These are phyloP conservation scores for Tuber microsphaerosporum DNA, from an alignment of 495 filamentous ascomycete species.

Conservation along the genomic window DNA sequence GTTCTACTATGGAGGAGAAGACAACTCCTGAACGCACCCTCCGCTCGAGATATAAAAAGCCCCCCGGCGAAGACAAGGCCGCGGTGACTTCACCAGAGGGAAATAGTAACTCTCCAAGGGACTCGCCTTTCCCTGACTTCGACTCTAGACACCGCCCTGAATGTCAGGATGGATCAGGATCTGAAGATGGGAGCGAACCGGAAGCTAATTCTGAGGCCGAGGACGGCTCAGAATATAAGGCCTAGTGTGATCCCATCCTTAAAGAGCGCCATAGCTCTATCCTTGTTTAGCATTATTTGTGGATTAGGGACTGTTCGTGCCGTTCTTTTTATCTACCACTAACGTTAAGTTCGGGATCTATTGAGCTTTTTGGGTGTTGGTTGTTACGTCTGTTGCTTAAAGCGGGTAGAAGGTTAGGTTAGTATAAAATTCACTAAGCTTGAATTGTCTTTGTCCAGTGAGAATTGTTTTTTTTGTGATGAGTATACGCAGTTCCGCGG, in stretches of 20 bases:
- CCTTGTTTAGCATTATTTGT: background rate
- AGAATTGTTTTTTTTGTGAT: too few relatives aligned
- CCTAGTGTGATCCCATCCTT: background rate
- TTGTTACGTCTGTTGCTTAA: too few relatives aligned
- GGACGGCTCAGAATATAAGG: background rate
- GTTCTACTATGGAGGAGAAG: background rate
- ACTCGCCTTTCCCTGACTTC: background rate
- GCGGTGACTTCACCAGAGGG: background rate
- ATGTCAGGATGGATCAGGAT: background rate
- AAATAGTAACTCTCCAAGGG: too few relatives aligned
- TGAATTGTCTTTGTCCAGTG: too few relatives aligned
- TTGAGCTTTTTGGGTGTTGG: background rate
- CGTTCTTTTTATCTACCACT: background rate
- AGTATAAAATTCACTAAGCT: too few relatives aligned
- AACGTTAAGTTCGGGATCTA: background rate
- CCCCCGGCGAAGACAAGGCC: background rate
- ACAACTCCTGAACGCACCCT: background rate
- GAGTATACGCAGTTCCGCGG: too few relatives aligned
- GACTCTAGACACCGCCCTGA: too few relatives aligned
- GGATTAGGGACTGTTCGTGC: background rate
- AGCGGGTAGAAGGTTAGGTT: too few relatives aligned
- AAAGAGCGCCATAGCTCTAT: background rate
- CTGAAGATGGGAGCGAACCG: background rate
- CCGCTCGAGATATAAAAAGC: too few relatives aligned
- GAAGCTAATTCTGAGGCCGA: background rate